Evolutionary conservation across 2,329 filamentous ascomycete genomes (phyloP).

Genomic region (Eurotiales sp.): DNA sequence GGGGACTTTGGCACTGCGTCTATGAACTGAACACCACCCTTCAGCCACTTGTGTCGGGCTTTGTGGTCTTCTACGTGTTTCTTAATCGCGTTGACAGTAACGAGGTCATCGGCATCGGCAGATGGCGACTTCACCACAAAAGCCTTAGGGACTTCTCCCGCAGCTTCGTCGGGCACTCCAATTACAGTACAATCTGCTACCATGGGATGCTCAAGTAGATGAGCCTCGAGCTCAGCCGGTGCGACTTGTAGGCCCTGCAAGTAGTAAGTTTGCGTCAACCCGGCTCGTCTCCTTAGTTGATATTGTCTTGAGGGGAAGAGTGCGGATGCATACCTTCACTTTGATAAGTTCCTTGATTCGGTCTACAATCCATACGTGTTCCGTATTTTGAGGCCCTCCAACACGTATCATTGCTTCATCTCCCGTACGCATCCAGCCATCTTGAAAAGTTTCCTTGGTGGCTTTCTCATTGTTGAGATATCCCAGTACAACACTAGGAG

Average conservation of each 20-base stretch:
- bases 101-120: constrained; percentile 51
- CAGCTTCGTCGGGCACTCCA: constrained; percentile 61
- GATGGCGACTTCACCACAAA: constrained; percentile 58
- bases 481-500: constrained; percentile 72
- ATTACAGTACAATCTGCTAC: constrained; percentile 81
- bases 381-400: constrained; percentile 61
- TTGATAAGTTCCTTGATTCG: constrained; percentile 76
- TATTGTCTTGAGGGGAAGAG: not conserved
- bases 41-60: constrained; percentile 60
- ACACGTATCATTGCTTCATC: constrained; percentile 73
- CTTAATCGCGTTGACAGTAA: constrained; percentile 49
- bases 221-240: constrained; percentile 76
- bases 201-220: constrained; percentile 67
- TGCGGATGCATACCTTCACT: constrained; percentile 67
- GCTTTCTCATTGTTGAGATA: constrained; percentile 86
- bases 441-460: constrained; percentile 73
- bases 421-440: constrained; percentile 79
- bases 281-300: not conserved
- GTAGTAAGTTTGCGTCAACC: not conserved
- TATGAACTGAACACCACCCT: constrained; percentile 57
- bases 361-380: constrained; percentile 83
- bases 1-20: constrained; percentile 59
- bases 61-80: constrained; percentile 60
- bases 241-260: constrained; percentile 80
- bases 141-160: constrained; percentile 62